A percentile compares a stretch with the other conserved stretches of the same genome.
Conservation (phyloP, 1,284 basidiomycete species). For the Ceratobasidium sp. region DNA sequence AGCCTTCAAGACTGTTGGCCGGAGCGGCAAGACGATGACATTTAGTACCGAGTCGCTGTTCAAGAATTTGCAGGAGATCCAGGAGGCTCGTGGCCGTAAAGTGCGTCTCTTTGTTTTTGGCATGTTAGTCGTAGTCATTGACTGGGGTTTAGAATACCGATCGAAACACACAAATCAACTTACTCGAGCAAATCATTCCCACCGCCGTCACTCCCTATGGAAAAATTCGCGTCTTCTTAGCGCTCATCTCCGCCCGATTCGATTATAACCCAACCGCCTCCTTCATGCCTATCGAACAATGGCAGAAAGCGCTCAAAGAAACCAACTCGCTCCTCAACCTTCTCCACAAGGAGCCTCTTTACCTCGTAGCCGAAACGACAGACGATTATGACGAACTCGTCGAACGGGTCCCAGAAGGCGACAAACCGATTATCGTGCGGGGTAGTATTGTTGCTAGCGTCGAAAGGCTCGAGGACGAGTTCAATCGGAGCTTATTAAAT, state of each 20-base stretch:
- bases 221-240: conserved; percentile 92
- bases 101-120: conserved; percentile 61
- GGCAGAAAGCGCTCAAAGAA: conserved; percentile 89
- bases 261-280: conserved; percentile 94
- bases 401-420: conserved; percentile 83
- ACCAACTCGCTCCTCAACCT: conserved; percentile 89
- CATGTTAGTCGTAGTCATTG: neutral
- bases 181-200: conserved; percentile 88
- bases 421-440: conserved; percentile 78
- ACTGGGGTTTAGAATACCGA: conserved; percentile 84
- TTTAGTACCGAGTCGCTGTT: conserved; percentile 92
- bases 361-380: conserved; percentile 84
- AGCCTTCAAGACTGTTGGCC: conserved; percentile 93
- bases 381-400: conserved; percentile 93
- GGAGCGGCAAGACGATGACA: conserved; percentile 86
- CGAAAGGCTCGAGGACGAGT: conserved; percentile 98
- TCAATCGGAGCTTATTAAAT: conserved; percentile 97
- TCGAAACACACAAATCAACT: conserved; percentile 92
- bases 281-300: conserved; percentile 93
- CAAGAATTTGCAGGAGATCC: conserved; percentile 90
- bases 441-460: conserved; percentile 95
- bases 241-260: conserved; percentile 94
- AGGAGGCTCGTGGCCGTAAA: conserved; percentile 97
- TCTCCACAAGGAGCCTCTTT: conserved; percentile 77
- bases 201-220: conserved; percentile 92